phyloP scores from a whole-genome alignment of 306 rosid genomes.

The Begonia masoniana region DNA sequence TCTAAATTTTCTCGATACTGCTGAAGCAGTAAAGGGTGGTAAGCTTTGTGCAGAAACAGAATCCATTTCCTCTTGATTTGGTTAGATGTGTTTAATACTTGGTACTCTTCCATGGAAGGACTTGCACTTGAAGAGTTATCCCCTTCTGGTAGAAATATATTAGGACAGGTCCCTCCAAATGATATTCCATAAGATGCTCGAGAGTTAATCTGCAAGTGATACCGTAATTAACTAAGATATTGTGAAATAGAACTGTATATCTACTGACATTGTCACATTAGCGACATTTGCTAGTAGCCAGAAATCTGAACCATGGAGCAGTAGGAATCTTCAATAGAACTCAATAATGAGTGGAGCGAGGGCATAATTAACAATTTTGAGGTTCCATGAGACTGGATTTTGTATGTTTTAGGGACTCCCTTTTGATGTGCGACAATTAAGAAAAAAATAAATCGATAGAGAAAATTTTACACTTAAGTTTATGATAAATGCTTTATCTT shows the following conservation, averaged over 20 bases:
- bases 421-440: too few species aligned
- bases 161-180: slow-evolving; percentile 65
- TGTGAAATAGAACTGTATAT: neutral
- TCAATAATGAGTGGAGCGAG: too few species aligned
- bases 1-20: slow-evolving; percentile 40
- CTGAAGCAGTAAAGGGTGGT: slow-evolving; percentile 77
- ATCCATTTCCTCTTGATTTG: slow-evolving; percentile 48
- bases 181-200: slow-evolving; percentile 81
- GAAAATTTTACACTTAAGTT: too few species aligned
- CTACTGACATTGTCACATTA: too few species aligned
- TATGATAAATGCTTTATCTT: too few species aligned
- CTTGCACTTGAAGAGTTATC: slow-evolving; percentile 21
- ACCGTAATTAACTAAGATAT: slow-evolving; percentile 10
- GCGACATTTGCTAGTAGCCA: too few species aligned
- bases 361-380: too few species aligned
- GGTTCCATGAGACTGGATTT: too few species aligned
- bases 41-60: slow-evolving; percentile 57
- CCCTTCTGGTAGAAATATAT: slow-evolving; percentile 34
- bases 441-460: too few species aligned
- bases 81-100: slow-evolving; percentile 14
- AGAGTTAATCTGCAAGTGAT: slow-evolving; percentile 59
- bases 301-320: too few species aligned
- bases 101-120: slow-evolving; percentile 17
- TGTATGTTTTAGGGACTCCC: too few species aligned
- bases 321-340: too few species aligned